A percentile compares a stretch with the other conserved stretches of the same genome.
Conservation (phyloP, 345 rosid genomes). For the Syzygium oleosum region DNA sequence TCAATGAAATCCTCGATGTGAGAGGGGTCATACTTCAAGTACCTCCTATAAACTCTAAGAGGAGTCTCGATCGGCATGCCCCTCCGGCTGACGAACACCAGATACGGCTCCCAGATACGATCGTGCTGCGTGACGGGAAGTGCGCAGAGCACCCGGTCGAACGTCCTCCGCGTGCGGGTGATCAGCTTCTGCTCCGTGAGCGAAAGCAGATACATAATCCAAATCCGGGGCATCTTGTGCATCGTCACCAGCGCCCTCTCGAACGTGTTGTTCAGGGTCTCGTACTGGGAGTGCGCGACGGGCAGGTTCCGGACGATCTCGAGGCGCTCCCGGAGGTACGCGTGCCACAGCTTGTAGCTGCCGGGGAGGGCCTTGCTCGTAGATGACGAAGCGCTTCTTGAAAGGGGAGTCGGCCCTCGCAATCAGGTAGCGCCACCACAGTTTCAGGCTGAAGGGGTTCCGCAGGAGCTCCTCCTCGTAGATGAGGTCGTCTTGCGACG, state of each 20-base stretch:
- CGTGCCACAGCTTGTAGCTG: slow-evolving; percentile 84
- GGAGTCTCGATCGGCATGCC: slow-evolving; percentile 94
- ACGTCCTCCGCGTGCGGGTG: slow-evolving; percentile 47
- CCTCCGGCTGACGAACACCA: slow-evolving; percentile 73
- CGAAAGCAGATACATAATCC: slow-evolving; percentile 75
- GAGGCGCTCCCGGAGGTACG: slow-evolving; percentile 77
- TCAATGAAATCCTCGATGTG: slow-evolving; percentile 90
- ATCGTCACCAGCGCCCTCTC: slow-evolving; percentile 82
- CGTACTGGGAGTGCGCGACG: slow-evolving; percentile 52
- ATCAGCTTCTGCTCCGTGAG: slow-evolving; percentile 57
- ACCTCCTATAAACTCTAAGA: slow-evolving; percentile 82
- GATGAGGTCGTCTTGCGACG: slow-evolving; percentile 71
- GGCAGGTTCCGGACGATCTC: slow-evolving; percentile 65
- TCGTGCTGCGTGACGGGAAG: slow-evolving; percentile 90
- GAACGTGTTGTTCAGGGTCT: slow-evolving; percentile 77
- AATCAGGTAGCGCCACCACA: slow-evolving; percentile 91
- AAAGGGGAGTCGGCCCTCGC: slow-evolving; percentile 66
- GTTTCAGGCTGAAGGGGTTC: slow-evolving; percentile 74
- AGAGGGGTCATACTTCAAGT: slow-evolving; percentile 85
- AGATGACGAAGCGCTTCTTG: slow-evolving; percentile 61
- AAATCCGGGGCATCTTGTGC: slow-evolving; percentile 94
- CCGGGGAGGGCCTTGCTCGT: slow-evolving; percentile 91
- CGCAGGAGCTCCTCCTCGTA: slow-evolving; percentile 88
- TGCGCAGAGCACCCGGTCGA: slow-evolving; percentile 83
- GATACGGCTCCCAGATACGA: slow-evolving; percentile 84